Base-by-base conservation (phyloP, 2,329 filamentous ascomycete species). In the Fusarium musae region DNA sequence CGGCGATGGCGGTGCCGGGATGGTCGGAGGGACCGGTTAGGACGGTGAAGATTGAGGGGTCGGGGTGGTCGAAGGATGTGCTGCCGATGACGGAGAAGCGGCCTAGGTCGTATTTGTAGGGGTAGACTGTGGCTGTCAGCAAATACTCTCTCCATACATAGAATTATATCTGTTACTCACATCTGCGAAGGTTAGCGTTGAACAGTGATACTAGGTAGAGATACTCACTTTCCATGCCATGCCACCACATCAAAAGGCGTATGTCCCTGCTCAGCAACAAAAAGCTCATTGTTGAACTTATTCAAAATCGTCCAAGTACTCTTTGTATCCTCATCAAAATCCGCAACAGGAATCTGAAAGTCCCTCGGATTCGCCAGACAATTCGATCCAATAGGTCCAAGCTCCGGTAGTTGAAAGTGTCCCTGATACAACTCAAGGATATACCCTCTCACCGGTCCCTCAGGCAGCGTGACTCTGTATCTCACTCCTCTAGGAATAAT, bases 101-200 rank as follows among this genome's bases (percentile, higher is more conserved):
- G 21, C 91, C 92, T 2, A 96, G 86, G 78, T 95, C 93, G 82
- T 95, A 96, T 81, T 95, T 96, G 85, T 91, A 94, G 0, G 93
- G 93, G n/a, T 77, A 77, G 10, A 77, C 72, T 76, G 5, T 13
- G 1, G 21, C 10, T 1, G 30, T 76, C 23, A 76, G 71, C 3
- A 34, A 1, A 19, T 23, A 5, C 17, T 19, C 47, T 3, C 28
- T 34, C 3, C 3, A 9, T 0, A 1, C 0, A 2, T 9, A 23
- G 2, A 5, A 21, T 3, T 8, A 10, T 16, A 9, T 30, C 39
- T 6, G 5, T 21, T 5, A 70, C 74, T 44, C 42, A 76, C 74
- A 76, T n/a, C 70, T 76, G 12, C 2, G 16, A 6, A 9, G 28
- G 42, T 75, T 26, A 75, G 53, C 13, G 17, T 53, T 21, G 8